Evolutionary conservation across 176 grass and related monocot genomes (phyloP), one percentile per base, ranked within the genome.

Genomic region (Zea luxurians): DNA sequence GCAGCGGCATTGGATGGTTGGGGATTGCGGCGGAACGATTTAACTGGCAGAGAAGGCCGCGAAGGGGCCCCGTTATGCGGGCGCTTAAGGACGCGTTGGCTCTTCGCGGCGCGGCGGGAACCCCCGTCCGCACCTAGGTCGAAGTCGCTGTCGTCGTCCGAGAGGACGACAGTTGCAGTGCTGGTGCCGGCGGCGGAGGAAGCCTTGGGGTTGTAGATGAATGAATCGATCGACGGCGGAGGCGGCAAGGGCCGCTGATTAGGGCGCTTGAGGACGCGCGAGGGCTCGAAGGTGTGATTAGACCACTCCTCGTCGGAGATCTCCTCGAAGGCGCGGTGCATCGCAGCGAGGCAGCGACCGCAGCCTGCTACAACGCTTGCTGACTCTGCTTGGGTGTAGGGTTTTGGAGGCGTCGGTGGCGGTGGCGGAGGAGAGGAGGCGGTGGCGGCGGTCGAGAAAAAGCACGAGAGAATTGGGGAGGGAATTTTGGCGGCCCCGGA

Each of bases 271-370:
- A 98, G 87, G 37, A 95, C 67, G 44, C 84, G 69, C 27, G 89
- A 86, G 35, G 91, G 78, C 85, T 85, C 52, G 92, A 98, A 94
- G 49, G 1, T 37, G 83, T 90, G 89, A 50, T 78, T 54, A 12
- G 83, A 83, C 96, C 96, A 99, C 85, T 99, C 96, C 2, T 89
- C 90, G 50, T 95, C 96, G 66, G 83, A 90, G 88, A 99, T 99
- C 84, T 95, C 96, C 5, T 95, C 92, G 85, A 82, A 95, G 66
- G 9, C 9, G 46, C 89, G 84, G 71, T 75, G 84, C 96, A 91
- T 90, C 83, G 71, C 60, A 55, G 48, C 64, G 37, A 44, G 64
- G 79, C 37, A 58, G 64, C 55, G 10, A 7, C 17, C 68, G 47
- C 46, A 76, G 62, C 52, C 64, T 2, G 68, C 52, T 38, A 65